Evolutionary conservation across 2,329 filamentous ascomycete genomes (phyloP).

Genomic region (Calonectria ilicicola): DNA sequence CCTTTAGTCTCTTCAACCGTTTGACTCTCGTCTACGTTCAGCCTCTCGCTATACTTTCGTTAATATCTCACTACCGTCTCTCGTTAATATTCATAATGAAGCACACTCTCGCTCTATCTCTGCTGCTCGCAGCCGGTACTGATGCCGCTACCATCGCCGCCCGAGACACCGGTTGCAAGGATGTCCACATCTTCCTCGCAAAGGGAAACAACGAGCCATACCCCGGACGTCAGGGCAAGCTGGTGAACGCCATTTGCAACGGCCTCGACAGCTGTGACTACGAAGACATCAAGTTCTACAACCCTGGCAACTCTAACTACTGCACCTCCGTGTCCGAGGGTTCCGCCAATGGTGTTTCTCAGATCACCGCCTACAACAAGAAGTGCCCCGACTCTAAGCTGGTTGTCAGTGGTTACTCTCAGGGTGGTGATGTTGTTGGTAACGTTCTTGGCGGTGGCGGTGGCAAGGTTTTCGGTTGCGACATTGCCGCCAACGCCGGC

Average conservation of each 20-base stretch:
- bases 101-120: background rate
- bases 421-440: conserved; percentile 53
- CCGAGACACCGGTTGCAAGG: conserved; percentile 35
- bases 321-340: conserved; percentile 53
- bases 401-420: conserved; percentile 55
- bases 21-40: background rate
- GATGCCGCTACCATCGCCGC: background rate
- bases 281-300: conserved; percentile 48
- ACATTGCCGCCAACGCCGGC: background rate
- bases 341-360: conserved; percentile 46
- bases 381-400: conserved; percentile 54
- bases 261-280: conserved; percentile 45
- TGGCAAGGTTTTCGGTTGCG: background rate
- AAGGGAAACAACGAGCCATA: conserved; percentile 47
- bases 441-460: conserved; percentile 51
- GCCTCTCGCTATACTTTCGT: background rate
- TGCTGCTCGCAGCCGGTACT: conserved; percentile 20
- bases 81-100: conserved; percentile 16
- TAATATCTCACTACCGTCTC: background rate
- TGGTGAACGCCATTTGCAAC: conserved; percentile 43
- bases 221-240: conserved; percentile 44
- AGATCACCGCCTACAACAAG: conserved; percentile 54
- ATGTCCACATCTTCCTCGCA: conserved; percentile 46
- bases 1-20: background rate
- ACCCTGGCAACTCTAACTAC: conserved; percentile 46